Evolutionary conservation across 768 basidiomycete species (phyloP).

Genomic region (Arthromyces matolae): DNA sequence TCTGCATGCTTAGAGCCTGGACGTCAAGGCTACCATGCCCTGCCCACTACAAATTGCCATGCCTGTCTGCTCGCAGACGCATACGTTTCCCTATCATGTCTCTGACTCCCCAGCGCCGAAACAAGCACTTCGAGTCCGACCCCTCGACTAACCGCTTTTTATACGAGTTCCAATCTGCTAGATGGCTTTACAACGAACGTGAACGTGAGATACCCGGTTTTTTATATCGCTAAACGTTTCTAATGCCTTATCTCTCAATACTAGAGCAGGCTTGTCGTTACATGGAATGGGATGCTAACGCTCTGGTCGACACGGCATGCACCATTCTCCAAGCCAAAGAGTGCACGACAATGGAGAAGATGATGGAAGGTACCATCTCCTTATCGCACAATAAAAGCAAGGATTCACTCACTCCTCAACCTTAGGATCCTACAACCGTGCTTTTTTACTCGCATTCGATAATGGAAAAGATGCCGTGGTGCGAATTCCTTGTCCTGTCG

Average conservation of each 20-base stretch:
- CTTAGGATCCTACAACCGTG: slow-evolving; percentile 18
- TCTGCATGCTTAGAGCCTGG: background rate
- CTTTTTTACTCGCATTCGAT: slow-evolving; percentile 16
- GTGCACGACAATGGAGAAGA: slow-evolving; percentile 8
- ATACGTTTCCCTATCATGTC: background rate
- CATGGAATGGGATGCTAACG: slow-evolving; percentile 15
- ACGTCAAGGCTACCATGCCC: background rate
- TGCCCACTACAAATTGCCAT: background rate
- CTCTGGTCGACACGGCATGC: slow-evolving; percentile 7
- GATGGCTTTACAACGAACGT: slow-evolving; percentile 27
- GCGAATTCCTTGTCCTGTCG: slow-evolving; percentile 19
- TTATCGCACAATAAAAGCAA: slow-evolving; percentile 2
- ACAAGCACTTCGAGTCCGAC: background rate
- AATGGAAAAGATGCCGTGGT: slow-evolving; percentile 17
- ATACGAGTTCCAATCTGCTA: slow-evolving; percentile 8
- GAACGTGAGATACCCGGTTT: slow-evolving; percentile 16
- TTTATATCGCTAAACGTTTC: slow-evolving; percentile 1
- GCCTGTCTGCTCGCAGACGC: background rate
- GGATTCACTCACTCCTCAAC: background rate
- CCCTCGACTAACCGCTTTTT: background rate
- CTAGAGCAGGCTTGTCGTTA: slow-evolving; percentile 22
- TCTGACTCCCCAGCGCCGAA: background rate
- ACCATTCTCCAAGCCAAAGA: slow-evolving; percentile 13
- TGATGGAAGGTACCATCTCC: slow-evolving; percentile 15
- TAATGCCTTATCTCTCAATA: slow-evolving; percentile 8